A percentile compares a stretch with the other conserved stretches of the same genome.
Conservation (phyloP, 2,329 filamentous ascomycete genomes). For the Scedosporium aurantiacum region DNA sequence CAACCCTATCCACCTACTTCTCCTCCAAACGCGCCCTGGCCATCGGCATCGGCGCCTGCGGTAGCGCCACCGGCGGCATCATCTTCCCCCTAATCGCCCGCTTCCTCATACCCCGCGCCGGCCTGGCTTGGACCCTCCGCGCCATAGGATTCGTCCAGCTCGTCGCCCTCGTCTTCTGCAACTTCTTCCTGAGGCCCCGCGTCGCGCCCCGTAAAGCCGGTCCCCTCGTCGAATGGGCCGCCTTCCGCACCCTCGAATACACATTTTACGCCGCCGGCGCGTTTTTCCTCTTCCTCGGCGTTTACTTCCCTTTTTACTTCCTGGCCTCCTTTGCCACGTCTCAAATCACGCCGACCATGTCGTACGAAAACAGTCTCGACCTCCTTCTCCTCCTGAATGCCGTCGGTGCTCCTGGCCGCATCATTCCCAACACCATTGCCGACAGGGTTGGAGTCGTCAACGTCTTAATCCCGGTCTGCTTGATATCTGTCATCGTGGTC, state of each 20-base stretch:
- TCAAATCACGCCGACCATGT: slow-evolving; percentile 25
- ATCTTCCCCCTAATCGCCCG: slow-evolving; percentile 34
- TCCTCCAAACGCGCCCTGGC: slow-evolving; percentile 43
- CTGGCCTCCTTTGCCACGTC: slow-evolving; percentile 37
- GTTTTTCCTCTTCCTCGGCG: slow-evolving; percentile 30
- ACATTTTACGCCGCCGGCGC: slow-evolving; percentile 25
- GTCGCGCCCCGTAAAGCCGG: slow-evolving; percentile 29
- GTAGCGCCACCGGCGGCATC: slow-evolving; percentile 48
- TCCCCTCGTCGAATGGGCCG: slow-evolving; percentile 30
- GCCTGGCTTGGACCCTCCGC: slow-evolving; percentile 39
- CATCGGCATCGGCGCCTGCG: slow-evolving; percentile 49
- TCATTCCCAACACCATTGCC: slow-evolving; percentile 47
- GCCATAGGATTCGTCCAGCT: slow-evolving; percentile 49
- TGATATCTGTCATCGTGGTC: slow-evolving; percentile 30
- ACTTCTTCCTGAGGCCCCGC: slow-evolving; percentile 28
- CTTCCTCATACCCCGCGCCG: slow-evolving; percentile 13
- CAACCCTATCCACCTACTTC: slow-evolving; percentile 58
- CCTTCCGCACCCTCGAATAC: slow-evolving; percentile 35
- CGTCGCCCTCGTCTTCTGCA: slow-evolving; percentile 25
- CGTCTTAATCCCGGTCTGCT: slow-evolving; percentile 38
- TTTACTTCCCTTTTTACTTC: slow-evolving; percentile 52
- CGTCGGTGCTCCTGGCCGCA: slow-evolving; percentile 44
- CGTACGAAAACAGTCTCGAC: slow-evolving; percentile 42
- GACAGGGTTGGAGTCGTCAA: slow-evolving; percentile 51
- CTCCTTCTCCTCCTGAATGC: slow-evolving; percentile 56